Conservation (phyloP, 805 yeast species). For the Priceomyces haplophilus region DNA sequence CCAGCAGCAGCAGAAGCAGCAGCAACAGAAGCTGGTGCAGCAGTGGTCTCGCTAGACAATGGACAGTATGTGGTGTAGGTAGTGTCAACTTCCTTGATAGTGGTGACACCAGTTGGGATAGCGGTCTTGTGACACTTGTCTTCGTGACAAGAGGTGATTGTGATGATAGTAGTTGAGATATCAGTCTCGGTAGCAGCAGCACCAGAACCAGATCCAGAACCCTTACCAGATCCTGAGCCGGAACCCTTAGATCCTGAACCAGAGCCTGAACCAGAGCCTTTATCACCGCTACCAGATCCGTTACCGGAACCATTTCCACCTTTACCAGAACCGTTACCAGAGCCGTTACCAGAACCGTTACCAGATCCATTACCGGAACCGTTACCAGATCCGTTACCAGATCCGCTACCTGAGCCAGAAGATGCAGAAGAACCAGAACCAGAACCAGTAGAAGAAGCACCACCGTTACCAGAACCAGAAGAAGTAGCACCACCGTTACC, state of each 20-base stretch:
- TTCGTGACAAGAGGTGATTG: constrained; percentile 26
- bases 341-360: constrained; percentile 1
- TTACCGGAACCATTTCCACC: neutral
- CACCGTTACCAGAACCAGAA: constrained; percentile 12
- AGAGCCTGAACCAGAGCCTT: constrained; percentile 4
- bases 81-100: constrained; percentile 12
- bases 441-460: too few relatives aligned
- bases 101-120: constrained; percentile 22
- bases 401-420: neutral
- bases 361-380: constrained; percentile 1
- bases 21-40: constrained; percentile 2
- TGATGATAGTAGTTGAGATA: constrained; percentile 20
- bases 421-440: neutral
- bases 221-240: neutral
- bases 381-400: neutral
- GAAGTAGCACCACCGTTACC: constrained; percentile 16
- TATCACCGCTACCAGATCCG: constrained; percentile 13
- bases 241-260: neutral
- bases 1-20: constrained; percentile 3
- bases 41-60: constrained; percentile 4
- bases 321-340: constrained; percentile 2
- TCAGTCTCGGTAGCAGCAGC: constrained; percentile 4
- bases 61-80: constrained; percentile 24
- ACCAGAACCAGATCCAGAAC: neutral
- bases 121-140: constrained; percentile 19